Evolutionary conservation across 2,329 filamentous ascomycete species (phyloP), one percentile per base, ranked within the genome.

Genomic region (Aureobasidium pullulans): DNA sequence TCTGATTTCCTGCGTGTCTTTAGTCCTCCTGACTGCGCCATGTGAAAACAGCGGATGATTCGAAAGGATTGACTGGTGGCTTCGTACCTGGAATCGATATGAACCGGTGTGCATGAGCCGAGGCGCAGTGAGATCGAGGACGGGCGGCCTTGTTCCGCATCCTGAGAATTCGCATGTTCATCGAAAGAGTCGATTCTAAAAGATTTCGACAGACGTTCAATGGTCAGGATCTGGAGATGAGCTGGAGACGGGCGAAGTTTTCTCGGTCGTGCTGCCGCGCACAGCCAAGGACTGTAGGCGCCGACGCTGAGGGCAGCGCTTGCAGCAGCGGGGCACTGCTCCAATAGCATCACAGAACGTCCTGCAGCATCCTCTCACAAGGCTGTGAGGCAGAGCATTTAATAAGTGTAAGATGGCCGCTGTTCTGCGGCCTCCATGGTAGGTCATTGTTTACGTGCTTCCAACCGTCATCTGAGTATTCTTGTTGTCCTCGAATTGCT

Each of bases 301-400:
- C 54, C 54, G 54, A 48, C 39, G 43, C 43, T 57, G 54, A 57
- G 28, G 42, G 43, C 42, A 57, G 54, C 54, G 54, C 54, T 57
- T 57, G 34, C 32, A 16, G n/a, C 28, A 40, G 54, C 31, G 42
- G 54, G 34, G 39, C 31, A 44, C 10, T 36, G 39, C 40, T 56
- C 54, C 54, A 57, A 57, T 57, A 13, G 54, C 34, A 57, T 47
- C 54, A 16, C 43, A 19, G 19, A 39, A 43, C 32, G 34, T 13
- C 23, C 15, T 57, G 43, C 54, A 47, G 54, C 43, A 28, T 40
- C 19, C 52, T 37, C 52, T 37, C 52, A 29, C 40, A 57, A 34
- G 40, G 52, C 40, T 46, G 23, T 6, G 16, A 37, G 32, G 43
- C 32, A 39, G 23, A 47, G 23, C 31, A 57, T 48, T 48, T 57